Base-by-base conservation (phyloP, 495 filamentous ascomycete species). In the Alectoria sarmentosa region DNA sequence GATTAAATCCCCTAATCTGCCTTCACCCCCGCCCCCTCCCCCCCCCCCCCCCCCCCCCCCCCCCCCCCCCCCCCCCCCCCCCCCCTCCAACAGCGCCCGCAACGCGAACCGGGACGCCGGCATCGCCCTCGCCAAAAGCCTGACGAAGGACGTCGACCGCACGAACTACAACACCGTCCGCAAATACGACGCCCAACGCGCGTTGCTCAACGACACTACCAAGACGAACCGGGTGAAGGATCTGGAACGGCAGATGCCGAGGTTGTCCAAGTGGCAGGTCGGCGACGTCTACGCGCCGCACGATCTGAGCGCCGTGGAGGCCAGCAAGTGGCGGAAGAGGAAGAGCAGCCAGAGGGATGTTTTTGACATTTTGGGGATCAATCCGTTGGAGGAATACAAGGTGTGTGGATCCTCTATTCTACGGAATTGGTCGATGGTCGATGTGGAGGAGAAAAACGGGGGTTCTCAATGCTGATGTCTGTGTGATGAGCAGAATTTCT, bases 261-360 rank as follows among this genome's bases (percentile, higher is more conserved):
- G 90, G 59, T 79, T 82, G 23, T 8, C 5, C 28, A 57, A 10
- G 32, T 97, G 86, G 84, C 77, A 75, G 68, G 67, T 75, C 14
- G 94, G 94, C 71, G 92, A 96, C 73, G 79, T 95, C 56, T 97
- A 97, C 75, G 83, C 92, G 48, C 95, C 95, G 48, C 89, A 91
- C 73, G 94, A 98, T 79, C 76, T 98, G 61, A 86, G 82, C 63
- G 77, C 84, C 11, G 73, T 77, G 62, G 91, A 96, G 81, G 86
- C 87, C 84, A 77, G 73, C 73, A 90, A 89, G 76, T 88, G 84
- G 80, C 79, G 77, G 65, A 75, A 79, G 69, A 78, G 76, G 70
- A 69, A 74, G 61, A 26, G 82, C 81, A 59, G 69, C 70, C 30
- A 58, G 36, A 19, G 41, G 14, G 95, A 98, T 76, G 82, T 85